Evolutionary conservation across 106 monocot species (phyloP).

Genomic region (Agapanthus africanus): DNA sequence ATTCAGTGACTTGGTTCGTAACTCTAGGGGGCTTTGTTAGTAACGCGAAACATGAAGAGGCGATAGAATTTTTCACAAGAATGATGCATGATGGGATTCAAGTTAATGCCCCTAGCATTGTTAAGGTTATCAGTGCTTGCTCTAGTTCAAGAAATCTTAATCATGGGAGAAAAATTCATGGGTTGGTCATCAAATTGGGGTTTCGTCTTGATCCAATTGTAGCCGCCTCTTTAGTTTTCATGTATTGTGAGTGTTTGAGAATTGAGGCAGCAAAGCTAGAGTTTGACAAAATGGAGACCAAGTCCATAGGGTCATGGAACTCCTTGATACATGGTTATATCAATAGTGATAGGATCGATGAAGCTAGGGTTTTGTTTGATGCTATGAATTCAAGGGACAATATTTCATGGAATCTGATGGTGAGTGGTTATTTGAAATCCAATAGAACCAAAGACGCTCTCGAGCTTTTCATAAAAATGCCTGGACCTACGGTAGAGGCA

Average conservation of each 20-base stretch:
- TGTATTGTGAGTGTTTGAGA: conserved; percentile 40
- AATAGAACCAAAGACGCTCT: conserved; percentile 22
- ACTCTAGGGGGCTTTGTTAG: conserved; percentile 50
- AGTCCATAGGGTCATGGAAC: conserved; percentile 46
- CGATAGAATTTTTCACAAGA: conserved; percentile 25
- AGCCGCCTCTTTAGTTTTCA: conserved; percentile 33
- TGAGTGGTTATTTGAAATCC: conserved; percentile 31
- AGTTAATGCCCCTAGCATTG: conserved; percentile 13
- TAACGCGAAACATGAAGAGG: conserved; percentile 31
- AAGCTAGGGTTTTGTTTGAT: conserved; percentile 45
- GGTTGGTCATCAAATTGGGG: conserved; percentile 40
- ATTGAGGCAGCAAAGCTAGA: conserved; percentile 28
- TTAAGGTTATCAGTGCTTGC: conserved; percentile 33
- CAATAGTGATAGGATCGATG: conserved; percentile 24
- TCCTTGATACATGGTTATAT: conserved; percentile 40
- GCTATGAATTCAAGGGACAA: conserved; percentile 32
- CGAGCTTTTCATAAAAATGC: conserved; percentile 27
- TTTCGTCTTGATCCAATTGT: conserved; percentile 28
- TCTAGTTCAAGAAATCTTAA: conserved; percentile 16
- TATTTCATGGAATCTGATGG: conserved; percentile 39
- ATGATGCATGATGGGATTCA: conserved; percentile 28
- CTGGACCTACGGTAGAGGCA: conserved; percentile 22
- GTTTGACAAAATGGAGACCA: conserved; percentile 34
- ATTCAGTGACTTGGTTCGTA: conserved; percentile 54
- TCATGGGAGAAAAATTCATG: conserved; percentile 43